These are phyloP conservation scores for Datisca glomerata DNA, from an alignment of 306 rosid species.

Conservation along the genomic window DNA sequence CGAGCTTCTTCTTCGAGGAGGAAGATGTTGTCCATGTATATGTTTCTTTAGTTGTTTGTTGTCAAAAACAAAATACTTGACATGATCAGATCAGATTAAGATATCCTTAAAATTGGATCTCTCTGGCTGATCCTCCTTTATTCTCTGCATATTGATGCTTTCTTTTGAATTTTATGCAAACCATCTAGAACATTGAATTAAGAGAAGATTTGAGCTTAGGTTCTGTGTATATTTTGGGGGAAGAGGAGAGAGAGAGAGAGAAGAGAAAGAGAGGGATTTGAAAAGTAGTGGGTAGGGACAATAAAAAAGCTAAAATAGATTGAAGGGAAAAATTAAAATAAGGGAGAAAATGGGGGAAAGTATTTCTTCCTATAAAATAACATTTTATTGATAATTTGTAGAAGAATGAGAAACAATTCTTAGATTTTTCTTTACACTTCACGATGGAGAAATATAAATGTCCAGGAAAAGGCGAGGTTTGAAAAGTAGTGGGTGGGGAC, in stretches of 20 bases:
- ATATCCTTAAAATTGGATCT: neutral
- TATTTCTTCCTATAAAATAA: too few species aligned
- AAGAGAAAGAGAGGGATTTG: neutral
- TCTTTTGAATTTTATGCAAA: neutral
- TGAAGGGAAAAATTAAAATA: neutral
- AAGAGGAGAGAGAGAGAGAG: neutral
- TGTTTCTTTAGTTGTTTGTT: too few species aligned
- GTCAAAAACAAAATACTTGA: too few species aligned
- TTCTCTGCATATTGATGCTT: neutral
- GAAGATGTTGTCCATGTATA: constrained; percentile 4
- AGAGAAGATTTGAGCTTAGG: neutral
- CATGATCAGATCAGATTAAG: too few species aligned
- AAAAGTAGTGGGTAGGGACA: neutral
- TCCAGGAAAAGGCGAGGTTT: neutral
- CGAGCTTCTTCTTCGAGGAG: neutral
- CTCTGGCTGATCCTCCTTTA: neutral
- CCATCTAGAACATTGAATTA: neutral
- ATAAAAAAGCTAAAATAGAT: too few species aligned
- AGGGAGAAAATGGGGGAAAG: too few species aligned
- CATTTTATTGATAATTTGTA: too few species aligned
- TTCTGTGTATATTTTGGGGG: neutral
- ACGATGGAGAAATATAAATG: too few species aligned
- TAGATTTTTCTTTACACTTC: too few species aligned
- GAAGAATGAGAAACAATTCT: neutral
- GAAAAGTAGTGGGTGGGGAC: neutral